phyloP scores from a whole-genome alignment of 805 yeast genomes.

The Yarrowia yakushimensis region DNA sequence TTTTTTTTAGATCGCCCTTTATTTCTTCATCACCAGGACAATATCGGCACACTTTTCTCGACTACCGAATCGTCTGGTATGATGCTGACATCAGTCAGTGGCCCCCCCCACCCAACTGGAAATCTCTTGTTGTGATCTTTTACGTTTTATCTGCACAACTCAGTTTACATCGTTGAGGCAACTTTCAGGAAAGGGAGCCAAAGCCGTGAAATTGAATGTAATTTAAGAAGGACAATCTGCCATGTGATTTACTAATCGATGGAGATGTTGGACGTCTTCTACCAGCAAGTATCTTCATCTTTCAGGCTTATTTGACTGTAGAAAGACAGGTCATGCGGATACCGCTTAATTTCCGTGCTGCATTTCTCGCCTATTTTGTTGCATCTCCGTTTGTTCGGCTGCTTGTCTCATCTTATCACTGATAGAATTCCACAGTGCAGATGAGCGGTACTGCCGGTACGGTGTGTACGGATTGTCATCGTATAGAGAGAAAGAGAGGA shows the following conservation, averaged over 20 bases:
- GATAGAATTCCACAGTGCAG: background rate
- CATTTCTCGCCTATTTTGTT: background rate
- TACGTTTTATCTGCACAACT: background rate
- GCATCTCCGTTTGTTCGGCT: background rate
- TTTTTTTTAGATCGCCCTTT: no score
- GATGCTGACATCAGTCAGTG: no score
- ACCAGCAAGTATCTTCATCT: no score
- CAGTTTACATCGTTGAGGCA: background rate
- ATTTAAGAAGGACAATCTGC: no score
- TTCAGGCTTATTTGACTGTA: background rate
- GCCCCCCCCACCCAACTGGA: no score
- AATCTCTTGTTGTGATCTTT: background rate
- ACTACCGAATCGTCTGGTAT: no score
- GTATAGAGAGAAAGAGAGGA: background rate
- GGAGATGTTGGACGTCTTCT: no score
- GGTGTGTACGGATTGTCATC: background rate
- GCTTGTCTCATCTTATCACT: background rate
- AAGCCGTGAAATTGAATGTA: background rate
- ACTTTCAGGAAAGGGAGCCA: background rate
- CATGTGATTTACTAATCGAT: no score
- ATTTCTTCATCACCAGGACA: no score
- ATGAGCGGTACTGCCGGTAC: background rate
- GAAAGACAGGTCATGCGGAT: background rate
- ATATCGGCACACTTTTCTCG: no score
- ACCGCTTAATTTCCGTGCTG: background rate